These are phyloP conservation scores for Dujonia santamariae DNA, from an alignment of 1,139 yeast species.

Conservation along the genomic window DNA sequence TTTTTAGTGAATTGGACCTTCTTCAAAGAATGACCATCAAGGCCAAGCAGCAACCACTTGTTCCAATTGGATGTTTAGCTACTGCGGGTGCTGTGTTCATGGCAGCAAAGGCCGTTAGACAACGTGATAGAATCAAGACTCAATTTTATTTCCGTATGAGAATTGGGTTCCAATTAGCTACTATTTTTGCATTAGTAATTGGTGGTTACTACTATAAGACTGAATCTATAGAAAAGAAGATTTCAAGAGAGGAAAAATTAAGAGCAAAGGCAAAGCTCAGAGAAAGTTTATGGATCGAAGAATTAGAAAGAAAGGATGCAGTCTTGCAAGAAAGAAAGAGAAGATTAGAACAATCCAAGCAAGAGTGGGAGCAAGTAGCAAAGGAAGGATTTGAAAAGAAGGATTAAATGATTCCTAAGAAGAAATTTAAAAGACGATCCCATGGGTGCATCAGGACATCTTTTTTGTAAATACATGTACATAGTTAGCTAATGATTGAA, in stretches of 20 bases:
- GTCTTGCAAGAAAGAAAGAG: slow-evolving; percentile 65
- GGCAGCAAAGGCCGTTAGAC: slow-evolving; percentile 72
- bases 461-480: too few relatives aligned
- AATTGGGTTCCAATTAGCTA: slow-evolving; percentile 80
- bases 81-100: slow-evolving; percentile 79
- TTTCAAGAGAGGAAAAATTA: slow-evolving; percentile 57
- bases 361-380: slow-evolving; percentile 39
- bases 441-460: too few relatives aligned
- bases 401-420: background rate
- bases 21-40: slow-evolving; percentile 29
- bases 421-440: too few relatives aligned
- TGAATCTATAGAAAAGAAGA: slow-evolving; percentile 36
- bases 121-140: slow-evolving; percentile 72
- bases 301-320: slow-evolving; percentile 76
- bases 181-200: slow-evolving; percentile 74
- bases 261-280: slow-evolving; percentile 78
- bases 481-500: too few relatives aligned
- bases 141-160: slow-evolving; percentile 89
- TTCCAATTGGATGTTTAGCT: slow-evolving; percentile 75
- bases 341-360: slow-evolving; percentile 36
- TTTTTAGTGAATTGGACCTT: slow-evolving; percentile 27
- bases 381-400: slow-evolving; percentile 36
- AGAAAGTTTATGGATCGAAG: slow-evolving; percentile 88
- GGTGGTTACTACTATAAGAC: slow-evolving; percentile 69
- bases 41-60: slow-evolving; percentile 72